Conservation (phyloP, 306 rosid genomes). For the Fagus sylvatica region DNA sequence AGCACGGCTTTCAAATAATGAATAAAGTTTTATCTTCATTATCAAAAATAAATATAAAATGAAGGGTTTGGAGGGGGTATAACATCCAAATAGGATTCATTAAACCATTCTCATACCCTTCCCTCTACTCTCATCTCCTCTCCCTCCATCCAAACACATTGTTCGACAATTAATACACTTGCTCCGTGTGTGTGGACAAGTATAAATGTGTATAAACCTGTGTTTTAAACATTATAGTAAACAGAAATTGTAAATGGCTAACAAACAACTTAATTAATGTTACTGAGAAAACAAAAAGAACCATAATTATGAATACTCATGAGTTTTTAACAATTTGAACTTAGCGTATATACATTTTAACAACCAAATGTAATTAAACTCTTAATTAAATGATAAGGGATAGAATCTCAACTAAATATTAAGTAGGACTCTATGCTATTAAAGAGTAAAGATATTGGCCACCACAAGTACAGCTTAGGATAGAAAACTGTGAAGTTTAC, state of each 20-base stretch:
- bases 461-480: background rate
- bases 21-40: too few relatives aligned
- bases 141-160: too few relatives aligned
- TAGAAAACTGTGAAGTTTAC: constrained; percentile 21
- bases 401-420: background rate
- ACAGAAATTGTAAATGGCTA: background rate
- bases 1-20: too few relatives aligned
- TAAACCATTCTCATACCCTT: too few relatives aligned
- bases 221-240: background rate
- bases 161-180: too few relatives aligned
- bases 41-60: too few relatives aligned
- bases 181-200: too few relatives aligned
- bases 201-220: too few relatives aligned
- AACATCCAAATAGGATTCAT: too few relatives aligned
- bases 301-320: background rate
- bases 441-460: background rate
- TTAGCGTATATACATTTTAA: constrained; percentile 26
- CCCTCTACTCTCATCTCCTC: too few relatives aligned
- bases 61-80: too few relatives aligned
- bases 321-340: background rate
- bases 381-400: background rate
- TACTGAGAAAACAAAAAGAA: background rate
- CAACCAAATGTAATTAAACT: background rate
- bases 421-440: background rate
- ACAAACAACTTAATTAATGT: background rate